A percentile compares a stretch with the other conserved stretches of the same genome.
These are phyloP conservation scores for Nothomitra cinnamomea DNA, from an alignment of 2,329 filamentous ascomycete species.

Conservation along the genomic window DNA sequence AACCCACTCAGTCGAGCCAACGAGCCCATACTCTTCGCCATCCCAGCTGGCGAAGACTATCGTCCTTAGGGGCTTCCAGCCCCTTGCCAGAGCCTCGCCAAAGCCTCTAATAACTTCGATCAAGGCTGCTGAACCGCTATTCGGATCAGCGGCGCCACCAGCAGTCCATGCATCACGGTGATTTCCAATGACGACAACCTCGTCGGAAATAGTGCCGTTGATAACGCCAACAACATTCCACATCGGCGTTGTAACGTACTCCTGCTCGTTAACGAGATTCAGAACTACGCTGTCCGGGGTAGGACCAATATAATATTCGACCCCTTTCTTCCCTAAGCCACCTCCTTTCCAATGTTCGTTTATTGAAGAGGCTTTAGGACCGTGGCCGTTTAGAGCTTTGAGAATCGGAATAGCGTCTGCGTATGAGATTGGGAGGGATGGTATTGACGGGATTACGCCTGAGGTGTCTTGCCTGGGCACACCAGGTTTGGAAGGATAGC, in stretches of 20 bases:
- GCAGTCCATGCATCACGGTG: constrained; percentile 83
- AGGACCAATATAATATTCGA: constrained; percentile 73
- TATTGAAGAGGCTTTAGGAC: constrained; percentile 59
- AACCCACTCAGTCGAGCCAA: constrained; percentile 86
- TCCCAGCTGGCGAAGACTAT: constrained; percentile 68
- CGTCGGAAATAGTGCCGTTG: constrained; percentile 69
- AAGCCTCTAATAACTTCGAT: constrained; percentile 67
- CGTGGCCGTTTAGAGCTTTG: constrained; percentile 79
- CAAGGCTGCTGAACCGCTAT: constrained; percentile 62
- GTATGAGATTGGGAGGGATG: constrained; percentile 84
- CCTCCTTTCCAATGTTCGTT: constrained; percentile 55
- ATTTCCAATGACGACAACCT: constrained; percentile 82
- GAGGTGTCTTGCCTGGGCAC: constrained; percentile 56
- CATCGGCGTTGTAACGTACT: constrained; percentile 63
- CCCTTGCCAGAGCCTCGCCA: constrained; percentile 49
- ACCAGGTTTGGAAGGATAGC: constrained; percentile 86
- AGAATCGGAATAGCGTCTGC: constrained; percentile 71
- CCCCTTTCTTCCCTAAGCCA: constrained; percentile 61
- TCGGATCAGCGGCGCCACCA: constrained; percentile 69
- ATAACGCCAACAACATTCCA: constrained; percentile 91
- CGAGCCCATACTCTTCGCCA: constrained; percentile 64
- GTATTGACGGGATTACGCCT: constrained; percentile 61
- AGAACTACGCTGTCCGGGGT: constrained; percentile 54
- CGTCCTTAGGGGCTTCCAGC: constrained; percentile 75
- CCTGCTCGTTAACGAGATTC: constrained; percentile 62